Evolutionary conservation across 2,329 filamentous ascomycete genomes (phyloP).

Genomic region (Colletotrichum sp.): DNA sequence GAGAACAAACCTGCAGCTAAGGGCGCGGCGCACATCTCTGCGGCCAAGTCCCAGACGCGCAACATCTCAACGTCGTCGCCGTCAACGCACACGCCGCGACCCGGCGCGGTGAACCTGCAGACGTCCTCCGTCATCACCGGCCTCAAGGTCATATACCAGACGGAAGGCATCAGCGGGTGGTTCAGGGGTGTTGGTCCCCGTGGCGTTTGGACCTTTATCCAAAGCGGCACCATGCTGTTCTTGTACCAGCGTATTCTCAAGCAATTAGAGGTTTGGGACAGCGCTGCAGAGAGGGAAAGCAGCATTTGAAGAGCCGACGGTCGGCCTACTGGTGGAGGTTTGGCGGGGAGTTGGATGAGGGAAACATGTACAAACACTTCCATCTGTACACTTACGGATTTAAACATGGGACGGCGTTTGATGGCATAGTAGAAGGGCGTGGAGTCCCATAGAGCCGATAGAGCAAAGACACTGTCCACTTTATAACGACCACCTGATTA

Average conservation of each 20-base stretch:
- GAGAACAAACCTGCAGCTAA: conserved; percentile 25
- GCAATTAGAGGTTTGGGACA: conserved; percentile 66
- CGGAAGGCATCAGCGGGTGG: conserved; percentile 87
- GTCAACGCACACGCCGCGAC: conserved; percentile 79
- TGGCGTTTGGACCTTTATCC: conserved; percentile 95
- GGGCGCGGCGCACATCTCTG: conserved; percentile 26
- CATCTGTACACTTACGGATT: conserved; percentile 21
- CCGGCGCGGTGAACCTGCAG: conserved; percentile 80
- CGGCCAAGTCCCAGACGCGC: conserved; percentile 61
- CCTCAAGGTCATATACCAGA: conserved; percentile 84
- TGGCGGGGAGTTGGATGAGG: not conserved
- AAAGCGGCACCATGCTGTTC: conserved; percentile 96
- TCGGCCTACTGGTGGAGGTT: not conserved
- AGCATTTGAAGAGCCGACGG: conserved; percentile 5
- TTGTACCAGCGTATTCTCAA: conserved; percentile 89
- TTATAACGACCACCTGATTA: not conserved
- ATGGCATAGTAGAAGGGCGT: conserved; percentile 16
- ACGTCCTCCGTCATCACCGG: conserved; percentile 90
- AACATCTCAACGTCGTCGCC: conserved; percentile 90
- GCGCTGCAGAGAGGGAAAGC: conserved; percentile 22
- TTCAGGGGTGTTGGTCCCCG: conserved; percentile 94
- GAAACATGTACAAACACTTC: conserved; percentile 15
- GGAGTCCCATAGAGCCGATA: conserved; percentile 22
- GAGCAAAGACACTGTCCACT: conserved; percentile 20
- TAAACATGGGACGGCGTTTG: conserved; percentile 21